Evolutionary conservation across 73 alveolate species (phyloP), one percentile per base, ranked within the genome.

Genomic region (Blepharisma japonicum): DNA sequence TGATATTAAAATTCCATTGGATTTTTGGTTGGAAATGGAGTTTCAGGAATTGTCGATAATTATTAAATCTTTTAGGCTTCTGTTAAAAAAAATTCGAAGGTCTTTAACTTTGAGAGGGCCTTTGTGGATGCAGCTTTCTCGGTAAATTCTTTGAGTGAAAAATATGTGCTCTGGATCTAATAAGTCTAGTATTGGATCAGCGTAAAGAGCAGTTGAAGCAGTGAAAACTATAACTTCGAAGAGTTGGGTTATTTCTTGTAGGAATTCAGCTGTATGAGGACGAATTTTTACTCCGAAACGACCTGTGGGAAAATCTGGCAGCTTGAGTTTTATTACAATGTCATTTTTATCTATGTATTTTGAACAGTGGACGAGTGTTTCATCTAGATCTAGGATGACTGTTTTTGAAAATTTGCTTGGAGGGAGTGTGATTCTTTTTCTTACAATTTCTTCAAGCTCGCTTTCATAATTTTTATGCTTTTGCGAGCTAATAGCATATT

Each of bases 111-210:
- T 77, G 77, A 55, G 50, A 45, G 68, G 71, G 38, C 71, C 84
- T 42, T 84, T 81, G 51, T 77, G 86, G 38, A 85, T 81, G 72
- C 97, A 90, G 77, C 80, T 86, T 79, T 85, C 79, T 55, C 97
- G 67, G 86, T 90, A 90, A 83, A 91, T 55, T 68, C 97, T 80
- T 67, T 89, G 86, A 48, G 84, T 85, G 32, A 87, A 77, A 77
- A 81, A 86, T 72, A 71, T 81, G 54, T 88, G 85, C 55, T 91
- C 82, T 9, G 91, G 91, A 81, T 91, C 97, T 70, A 91, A 32
- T 71, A 83, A 85, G 77, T 91, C 90, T 46, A 91, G 78, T 55
- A 91, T 89, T 5, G 95, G 94, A 81, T 91, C 94, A 4, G 97
- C 95, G 85, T 91, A 91, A 47, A 92, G 77, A 25, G 81, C 82